phyloP scores from a whole-genome alignment of 2,329 filamentous ascomycete species.

The Cladosporium colombiae region DNA sequence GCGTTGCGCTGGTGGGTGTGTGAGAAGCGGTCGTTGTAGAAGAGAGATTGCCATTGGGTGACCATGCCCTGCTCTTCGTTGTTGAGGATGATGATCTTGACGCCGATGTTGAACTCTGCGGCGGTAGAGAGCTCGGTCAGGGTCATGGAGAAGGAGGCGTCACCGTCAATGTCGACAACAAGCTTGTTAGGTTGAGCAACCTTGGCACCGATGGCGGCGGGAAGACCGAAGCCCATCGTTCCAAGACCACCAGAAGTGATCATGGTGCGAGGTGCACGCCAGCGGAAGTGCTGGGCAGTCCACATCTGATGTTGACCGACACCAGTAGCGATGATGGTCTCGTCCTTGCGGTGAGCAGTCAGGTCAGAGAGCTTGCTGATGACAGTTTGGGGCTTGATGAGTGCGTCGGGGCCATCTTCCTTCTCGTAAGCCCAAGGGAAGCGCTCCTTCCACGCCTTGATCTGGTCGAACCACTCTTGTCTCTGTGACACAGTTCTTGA shows the following conservation, averaged over 20 bases:
- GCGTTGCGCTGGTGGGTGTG: conserved; percentile 95
- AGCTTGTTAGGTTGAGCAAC: conserved; percentile 78
- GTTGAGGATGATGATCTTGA: conserved; percentile 93
- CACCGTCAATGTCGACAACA: conserved; percentile 94
- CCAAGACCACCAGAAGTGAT: conserved; percentile 94
- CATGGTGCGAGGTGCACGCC: conserved; percentile 88
- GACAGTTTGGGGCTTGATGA: conserved; percentile 92
- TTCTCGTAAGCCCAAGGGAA: conserved; percentile 88
- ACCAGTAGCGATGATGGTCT: conserved; percentile 87
- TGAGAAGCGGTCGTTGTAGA: conserved; percentile 90
- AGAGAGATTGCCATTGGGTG: conserved; percentile 96
- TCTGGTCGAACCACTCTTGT: conserved; percentile 85
- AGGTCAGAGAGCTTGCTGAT: conserved; percentile 88
- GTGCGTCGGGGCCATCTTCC: conserved; percentile 65
- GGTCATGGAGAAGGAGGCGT: conserved; percentile 99
- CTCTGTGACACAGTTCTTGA: conserved; percentile 64
- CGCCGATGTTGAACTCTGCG: conserved; percentile 91
- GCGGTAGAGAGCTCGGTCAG: conserved; percentile 92
- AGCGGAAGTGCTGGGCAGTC: conserved; percentile 94
- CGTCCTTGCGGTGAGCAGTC: conserved; percentile 75
- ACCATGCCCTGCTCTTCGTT: conserved; percentile 99
- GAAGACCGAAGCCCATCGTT: conserved; percentile 94
- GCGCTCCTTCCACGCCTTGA: conserved; percentile 84
- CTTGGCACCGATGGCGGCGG: conserved; percentile 93
- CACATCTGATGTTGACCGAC: conserved; percentile 99